Evolutionary conservation across 2,329 filamentous ascomycete species (phyloP).

Genomic region (Atkinsonella hypoxylon): DNA sequence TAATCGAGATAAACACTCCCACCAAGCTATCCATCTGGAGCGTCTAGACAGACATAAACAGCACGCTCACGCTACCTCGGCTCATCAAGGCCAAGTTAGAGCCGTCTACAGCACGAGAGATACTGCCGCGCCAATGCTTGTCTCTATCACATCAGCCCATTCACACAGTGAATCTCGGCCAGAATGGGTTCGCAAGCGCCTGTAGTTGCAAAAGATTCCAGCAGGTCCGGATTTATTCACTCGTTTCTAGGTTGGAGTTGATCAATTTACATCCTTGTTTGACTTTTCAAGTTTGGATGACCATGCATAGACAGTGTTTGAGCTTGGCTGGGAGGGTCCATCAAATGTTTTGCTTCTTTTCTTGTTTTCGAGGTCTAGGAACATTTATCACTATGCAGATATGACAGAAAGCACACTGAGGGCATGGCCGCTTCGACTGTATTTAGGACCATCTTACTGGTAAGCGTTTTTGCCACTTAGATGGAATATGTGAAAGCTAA

Average conservation of each 20-base stretch:
- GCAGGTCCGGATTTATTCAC: not conserved
- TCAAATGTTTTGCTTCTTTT: no score
- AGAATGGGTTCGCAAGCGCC: slow-evolving; percentile 6
- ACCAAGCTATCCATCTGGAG: not conserved
- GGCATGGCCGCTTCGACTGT: no score
- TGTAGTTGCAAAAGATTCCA: not conserved
- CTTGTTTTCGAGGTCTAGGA: no score
- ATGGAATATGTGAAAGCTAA: no score
- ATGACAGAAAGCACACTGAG: no score
- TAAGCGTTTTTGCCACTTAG: no score
- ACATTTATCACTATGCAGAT: no score
- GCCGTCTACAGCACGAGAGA: not conserved
- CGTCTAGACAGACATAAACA: no score
- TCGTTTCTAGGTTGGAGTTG: not conserved
- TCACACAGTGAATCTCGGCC: slow-evolving; percentile 4
- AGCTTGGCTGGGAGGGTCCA: no score
- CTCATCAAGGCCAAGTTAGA: not conserved
- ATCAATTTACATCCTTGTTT: not conserved
- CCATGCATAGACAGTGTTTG: not conserved
- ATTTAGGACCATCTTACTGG: no score
- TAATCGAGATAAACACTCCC: not conserved
- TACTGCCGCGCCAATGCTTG: not conserved
- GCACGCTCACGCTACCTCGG: not conserved
- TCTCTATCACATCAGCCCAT: not conserved
- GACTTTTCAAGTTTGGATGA: not conserved